Evolutionary conservation across 306 rosid genomes (phyloP).

Genomic region (Begonia peltatifolia): DNA sequence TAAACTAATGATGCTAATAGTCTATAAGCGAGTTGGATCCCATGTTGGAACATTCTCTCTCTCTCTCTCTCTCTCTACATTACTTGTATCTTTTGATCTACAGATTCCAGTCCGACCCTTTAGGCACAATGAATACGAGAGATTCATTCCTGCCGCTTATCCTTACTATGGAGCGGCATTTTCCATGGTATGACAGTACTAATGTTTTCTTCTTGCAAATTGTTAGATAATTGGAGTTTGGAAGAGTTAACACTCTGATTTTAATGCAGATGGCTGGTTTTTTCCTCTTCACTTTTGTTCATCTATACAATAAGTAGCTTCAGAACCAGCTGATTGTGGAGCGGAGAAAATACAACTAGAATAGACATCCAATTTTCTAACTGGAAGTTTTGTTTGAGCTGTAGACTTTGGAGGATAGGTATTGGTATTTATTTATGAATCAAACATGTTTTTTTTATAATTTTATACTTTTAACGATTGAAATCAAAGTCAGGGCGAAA

Average conservation of each 20-base stretch:
- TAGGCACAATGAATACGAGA: constrained; percentile 89
- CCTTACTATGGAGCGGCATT: constrained; percentile 90
- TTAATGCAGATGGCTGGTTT: constrained; percentile 89
- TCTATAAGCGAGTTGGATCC: no score
- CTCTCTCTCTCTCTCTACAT: neutral
- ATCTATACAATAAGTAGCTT: constrained; percentile 70
- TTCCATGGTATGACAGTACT: constrained; percentile 47
- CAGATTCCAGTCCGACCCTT: constrained; percentile 98
- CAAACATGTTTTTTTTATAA: no score
- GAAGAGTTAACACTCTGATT: constrained; percentile 4
- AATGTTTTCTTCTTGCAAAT: neutral
- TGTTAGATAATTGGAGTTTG: neutral
- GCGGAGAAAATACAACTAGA: constrained; percentile 6
- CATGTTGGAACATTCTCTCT: neutral
- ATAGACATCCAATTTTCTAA: constrained; percentile 2
- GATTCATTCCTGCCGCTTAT: constrained; percentile 90
- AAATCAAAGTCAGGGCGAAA: no score
- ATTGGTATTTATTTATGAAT: no score
- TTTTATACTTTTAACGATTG: no score
- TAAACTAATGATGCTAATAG: no score
- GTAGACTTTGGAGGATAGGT: neutral
- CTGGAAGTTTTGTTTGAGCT: constrained; percentile 1
- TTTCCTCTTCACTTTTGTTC: constrained; percentile 63
- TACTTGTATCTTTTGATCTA: constrained; percentile 18
- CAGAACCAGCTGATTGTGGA: constrained; percentile 11